Evolutionary conservation across 805 yeast genomes (phyloP), one percentile per base, ranked within the genome.

Genomic region (Barnettozyma sp.): DNA sequence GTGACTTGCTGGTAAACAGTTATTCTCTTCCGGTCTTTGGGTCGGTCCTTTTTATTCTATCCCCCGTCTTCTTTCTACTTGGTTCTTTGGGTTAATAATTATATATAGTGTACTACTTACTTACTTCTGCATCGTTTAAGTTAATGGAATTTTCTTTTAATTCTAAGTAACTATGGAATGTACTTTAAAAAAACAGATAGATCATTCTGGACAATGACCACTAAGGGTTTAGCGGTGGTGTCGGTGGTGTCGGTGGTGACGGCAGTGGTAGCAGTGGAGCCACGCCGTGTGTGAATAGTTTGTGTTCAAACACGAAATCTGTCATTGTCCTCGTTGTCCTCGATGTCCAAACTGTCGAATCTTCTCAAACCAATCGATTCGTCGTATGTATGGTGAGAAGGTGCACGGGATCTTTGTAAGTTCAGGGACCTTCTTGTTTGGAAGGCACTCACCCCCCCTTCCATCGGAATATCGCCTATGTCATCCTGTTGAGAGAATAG

Each of bases 351-450:
- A 43, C 81, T 73, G 50, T 77, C 82, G 24, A 77, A 66, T 52
- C 82, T 65, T 55, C 82, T 68, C 43, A 73, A 60, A 1, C 75
- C 78, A 30, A 70, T 71, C 4, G 67, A 60, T 47, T 70, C 76
- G 39, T 69, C 73, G 24, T 55, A 59, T 42, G 68, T 71, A 23
- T 51, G 60, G 30, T 63, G 36, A 24, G 40, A 37, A 17, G 44
- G 30, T 13, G 40, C 50, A 24, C 50, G 52, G 50, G 38, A 51
- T 55, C 85, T 75, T 41, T 66, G 65, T 32, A 71, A 46, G 60
- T 82, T 87, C 66, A 86, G 68, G 4, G 90, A 80, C 53, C 90
- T 69, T 58, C 95, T 74, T 38, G 83, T 70, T 41, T 83, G 84
- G 39, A 76, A 63, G 1, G 88, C 86, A 8, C 85, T 82, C 27